Percentiles rank a stretch among this genome's conserved stretches.
Conservation (phyloP, 2,329 filamentous ascomycete genomes). For the Ophiostoma sp. region DNA sequence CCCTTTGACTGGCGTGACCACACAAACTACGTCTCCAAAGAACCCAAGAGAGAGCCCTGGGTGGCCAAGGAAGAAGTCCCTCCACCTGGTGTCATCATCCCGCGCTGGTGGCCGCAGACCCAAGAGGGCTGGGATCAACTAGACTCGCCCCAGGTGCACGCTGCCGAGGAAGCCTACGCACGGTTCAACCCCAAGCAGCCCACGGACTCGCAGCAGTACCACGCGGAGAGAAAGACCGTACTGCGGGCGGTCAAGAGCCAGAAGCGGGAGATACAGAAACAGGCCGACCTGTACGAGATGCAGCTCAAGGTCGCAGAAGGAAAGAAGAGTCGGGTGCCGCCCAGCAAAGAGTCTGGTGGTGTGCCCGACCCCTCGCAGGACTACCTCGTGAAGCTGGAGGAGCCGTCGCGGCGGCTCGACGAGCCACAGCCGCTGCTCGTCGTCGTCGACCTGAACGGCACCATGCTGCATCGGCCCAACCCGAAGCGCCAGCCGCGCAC, state of each 20-base stretch:
- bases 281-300: conserved; percentile 1
- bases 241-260: not conserved
- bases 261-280: not conserved
- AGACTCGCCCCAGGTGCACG: not conserved
- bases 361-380: conserved; percentile 53
- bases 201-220: conserved; percentile 2
- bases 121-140: conserved; percentile 12
- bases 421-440: conserved; percentile 66
- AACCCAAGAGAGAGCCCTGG: conserved; percentile 6
- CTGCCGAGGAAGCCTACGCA: conserved; percentile 5
- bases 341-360: conserved; percentile 38
- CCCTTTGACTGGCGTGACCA: conserved; percentile 10
- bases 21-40: not conserved
- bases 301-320: not conserved
- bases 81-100: not conserved
- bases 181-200: not conserved
- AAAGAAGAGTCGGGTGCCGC: not conserved
- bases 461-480: conserved; percentile 67
- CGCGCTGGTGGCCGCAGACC: conserved; percentile 13
- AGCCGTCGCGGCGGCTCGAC: conserved; percentile 26
- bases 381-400: conserved; percentile 55
- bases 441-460: conserved; percentile 90
- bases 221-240: not conserved
- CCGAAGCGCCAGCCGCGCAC: conserved; percentile 40
- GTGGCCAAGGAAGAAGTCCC: conserved; percentile 4